Base-by-base conservation (phyloP, 495 filamentous ascomycete species). In the Cercophora newfieldiana region DNA sequence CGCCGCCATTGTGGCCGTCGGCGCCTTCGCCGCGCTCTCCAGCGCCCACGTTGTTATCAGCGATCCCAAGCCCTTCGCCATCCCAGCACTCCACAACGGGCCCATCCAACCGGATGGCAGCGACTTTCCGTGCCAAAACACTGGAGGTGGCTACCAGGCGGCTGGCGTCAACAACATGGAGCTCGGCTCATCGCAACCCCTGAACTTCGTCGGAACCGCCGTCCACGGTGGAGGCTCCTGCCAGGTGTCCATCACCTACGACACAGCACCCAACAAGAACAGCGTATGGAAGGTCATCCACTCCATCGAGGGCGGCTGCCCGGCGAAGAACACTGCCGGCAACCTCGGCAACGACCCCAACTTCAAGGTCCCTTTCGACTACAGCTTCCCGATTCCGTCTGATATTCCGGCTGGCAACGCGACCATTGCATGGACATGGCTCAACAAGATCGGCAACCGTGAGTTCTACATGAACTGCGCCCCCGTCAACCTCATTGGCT, bases 391-490 rank as follows among this genome's bases (percentile, higher is more conserved):
- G 0, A 80, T 92, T 30, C 90, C 89, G 0, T 68, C 77, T 16
- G 78, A 81, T 10, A 77, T 90, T 33, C 82, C 81, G 0, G 75
- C 82, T 3, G 90, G 90, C 6, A 80, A 84, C 54, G 91, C 87
- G 2, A 87, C 88, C 1, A 80, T 97, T 50, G 89, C 90, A 18
- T 97, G 92, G 84, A 90, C 90, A 3, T 97, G 94, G 94, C 89
- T 94, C 81, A 97, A 97, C 86, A 89, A 88, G 67, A 74, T 93
- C 60, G 92, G 92, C 56, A 92, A 93, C 79, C 86, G 92, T 22
- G 94, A 97, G 75, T 92, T 96, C 86, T 97, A 97, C 82, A 96
- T 96, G 93, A 93, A 94, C 84, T 97, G 94, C 66, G 90, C 89
- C 3, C 85, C 90, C 21, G 83, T 94, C 54, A 86, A 82, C 5